Base-by-base conservation (phyloP, 2,329 filamentous ascomycete genomes). In the Nectriaceae sp. region DNA sequence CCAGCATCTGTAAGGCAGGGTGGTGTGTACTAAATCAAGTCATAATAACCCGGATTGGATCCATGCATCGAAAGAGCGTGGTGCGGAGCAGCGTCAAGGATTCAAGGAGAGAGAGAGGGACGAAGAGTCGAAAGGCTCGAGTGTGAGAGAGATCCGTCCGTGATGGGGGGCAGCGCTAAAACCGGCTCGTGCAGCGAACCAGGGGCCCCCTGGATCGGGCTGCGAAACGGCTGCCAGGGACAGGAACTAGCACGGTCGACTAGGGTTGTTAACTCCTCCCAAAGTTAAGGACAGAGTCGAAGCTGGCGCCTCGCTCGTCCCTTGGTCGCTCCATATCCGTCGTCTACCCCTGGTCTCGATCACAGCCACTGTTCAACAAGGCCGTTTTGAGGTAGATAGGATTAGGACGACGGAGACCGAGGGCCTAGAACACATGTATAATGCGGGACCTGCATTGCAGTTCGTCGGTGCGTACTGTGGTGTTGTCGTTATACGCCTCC, bases 201-300 rank as follows among this genome's bases (percentile, higher is more conserved):
- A 52, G 43, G 43, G 46, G 20, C 2, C 21, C 47, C 55, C 22
- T 52, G 53, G 16, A 16, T 50, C 39, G 11, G 31, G 36, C 39
- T 47, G 19, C 56, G 52, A 59, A 59, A 56, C 56, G 55, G 56
- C 53, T 47, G 22, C 40, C 55, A 52, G 55, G 55, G 45, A 18
- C 33, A 10, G 6, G 8, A 15, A 16, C 6, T 18, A 36, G 33
- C 33, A 11, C 16, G 33, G 33, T 31, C 24, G 24, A 29, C 24
- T 29, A 29, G 24, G 24, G 24, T 13, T 13, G 24, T 13, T 29
- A 13, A 29, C 24, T 29, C 13, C 13, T 29, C 24, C 6, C 6
- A 13, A 29, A 6, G 6, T 13, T 13, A 13, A 29, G 8, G 26
- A 31, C 8, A 15, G 15, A 6, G 11, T 36, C 33, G 33, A 36